Evolutionary conservation across 225 moss, liverwort and hornwort genomes (phyloP).

Genomic region (Physcomitrium patens): DNA sequence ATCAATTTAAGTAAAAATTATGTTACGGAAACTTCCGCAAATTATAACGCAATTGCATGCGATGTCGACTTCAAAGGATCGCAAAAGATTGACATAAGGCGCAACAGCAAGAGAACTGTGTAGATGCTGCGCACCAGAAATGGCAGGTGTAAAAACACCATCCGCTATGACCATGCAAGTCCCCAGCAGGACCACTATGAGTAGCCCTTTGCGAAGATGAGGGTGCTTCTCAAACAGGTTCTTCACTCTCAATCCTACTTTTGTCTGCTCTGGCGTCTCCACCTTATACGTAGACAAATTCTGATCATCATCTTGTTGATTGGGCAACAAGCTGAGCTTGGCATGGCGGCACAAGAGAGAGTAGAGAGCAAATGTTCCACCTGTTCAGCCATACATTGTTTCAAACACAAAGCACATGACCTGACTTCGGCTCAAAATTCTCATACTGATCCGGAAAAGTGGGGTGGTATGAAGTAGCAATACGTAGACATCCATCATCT

Average conservation of each 20-base stretch:
- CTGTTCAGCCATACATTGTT: slow-evolving; percentile 36
- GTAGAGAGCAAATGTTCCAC: slow-evolving; percentile 92
- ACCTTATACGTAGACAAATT: slow-evolving; percentile 81
- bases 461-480: background rate
- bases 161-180: slow-evolving; percentile 94
- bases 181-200: slow-evolving; percentile 73
- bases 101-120: background rate
- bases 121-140: slow-evolving; percentile 62
- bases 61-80: background rate
- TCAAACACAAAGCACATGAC: background rate
- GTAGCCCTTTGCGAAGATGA: slow-evolving; percentile 53
- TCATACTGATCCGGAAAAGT: background rate
- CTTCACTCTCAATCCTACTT: slow-evolving; percentile 55
- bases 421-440: background rate
- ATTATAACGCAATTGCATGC: background rate
- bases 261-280: slow-evolving; percentile 34
- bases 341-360: slow-evolving; percentile 92
- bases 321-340: slow-evolving; percentile 76
- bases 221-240: slow-evolving; percentile 65
- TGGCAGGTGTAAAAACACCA: slow-evolving; percentile 87
- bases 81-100: background rate
- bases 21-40: background rate
- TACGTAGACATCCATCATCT: too few species aligned
- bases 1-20: background rate
- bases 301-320: slow-evolving; percentile 72